These are phyloP conservation scores for Coemansia sp. DNA, from an alignment of 192 early-diverging fungal species.

Conservation along the genomic window DNA sequence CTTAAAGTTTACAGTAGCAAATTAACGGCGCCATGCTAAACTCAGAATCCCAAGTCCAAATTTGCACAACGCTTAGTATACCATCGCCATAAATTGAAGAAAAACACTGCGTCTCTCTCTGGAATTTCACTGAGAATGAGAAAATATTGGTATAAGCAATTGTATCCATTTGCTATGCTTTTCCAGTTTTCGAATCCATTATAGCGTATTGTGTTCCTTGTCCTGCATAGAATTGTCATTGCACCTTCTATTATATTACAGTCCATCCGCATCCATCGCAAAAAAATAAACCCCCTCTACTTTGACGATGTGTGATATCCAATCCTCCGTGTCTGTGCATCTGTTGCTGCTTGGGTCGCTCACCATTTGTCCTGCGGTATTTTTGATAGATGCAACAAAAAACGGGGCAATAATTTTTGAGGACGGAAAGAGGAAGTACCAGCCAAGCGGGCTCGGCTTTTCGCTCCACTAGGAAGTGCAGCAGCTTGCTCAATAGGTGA, in stretches of 20 bases:
- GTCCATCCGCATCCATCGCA: neutral
- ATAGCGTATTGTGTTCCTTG: neutral
- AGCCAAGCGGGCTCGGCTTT: neutral
- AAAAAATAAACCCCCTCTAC: neutral
- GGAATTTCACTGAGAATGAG: neutral
- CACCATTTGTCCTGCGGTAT: neutral
- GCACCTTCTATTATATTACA: neutral
- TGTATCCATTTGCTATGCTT: neutral
- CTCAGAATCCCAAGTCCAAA: neutral
- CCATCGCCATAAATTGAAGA: neutral
- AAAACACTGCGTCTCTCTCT: neutral
- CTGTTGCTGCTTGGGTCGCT: neutral
- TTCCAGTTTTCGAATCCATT: neutral
- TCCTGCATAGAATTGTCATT: neutral
- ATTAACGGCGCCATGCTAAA: neutral
- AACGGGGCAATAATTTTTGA: neutral
- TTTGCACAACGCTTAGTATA: neutral
- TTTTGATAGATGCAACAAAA: neutral
- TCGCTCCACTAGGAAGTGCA: neutral
- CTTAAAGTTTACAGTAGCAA: neutral
- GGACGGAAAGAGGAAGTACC: neutral
- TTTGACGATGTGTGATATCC: conserved; percentile 6
- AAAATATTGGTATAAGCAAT: neutral
- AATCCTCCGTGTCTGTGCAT: neutral
- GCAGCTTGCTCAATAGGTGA: neutral